These are phyloP conservation scores for Pythium plurisporium DNA, from an alignment of 352 stramenopile species.

Conservation along the genomic window DNA sequence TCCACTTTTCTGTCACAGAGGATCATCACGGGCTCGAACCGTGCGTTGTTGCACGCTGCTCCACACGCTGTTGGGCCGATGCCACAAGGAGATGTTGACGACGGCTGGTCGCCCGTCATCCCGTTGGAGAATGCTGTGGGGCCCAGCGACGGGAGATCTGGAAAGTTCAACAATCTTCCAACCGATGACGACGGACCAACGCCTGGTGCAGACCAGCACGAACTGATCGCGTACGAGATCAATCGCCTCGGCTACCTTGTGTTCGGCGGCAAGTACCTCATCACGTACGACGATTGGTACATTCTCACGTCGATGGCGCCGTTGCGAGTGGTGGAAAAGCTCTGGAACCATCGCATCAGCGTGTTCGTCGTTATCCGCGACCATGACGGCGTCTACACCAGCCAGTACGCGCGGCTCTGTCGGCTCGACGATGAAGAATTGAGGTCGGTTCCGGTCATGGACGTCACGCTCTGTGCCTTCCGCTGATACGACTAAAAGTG, in stretches of 20 bases:
- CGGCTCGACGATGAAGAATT: conserved; percentile 4
- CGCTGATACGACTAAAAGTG: too few relatives aligned
- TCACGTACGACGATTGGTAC: conserved; percentile 24
- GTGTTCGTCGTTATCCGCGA: conserved; percentile 14
- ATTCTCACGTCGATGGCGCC: conserved; percentile 19
- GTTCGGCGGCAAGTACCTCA: conserved; percentile 17
- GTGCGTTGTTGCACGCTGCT: too few relatives aligned
- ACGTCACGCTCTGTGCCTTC: conserved; percentile 9
- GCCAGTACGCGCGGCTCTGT: background rate
- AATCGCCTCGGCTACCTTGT: conserved; percentile 17
- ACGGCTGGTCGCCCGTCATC: background rate
- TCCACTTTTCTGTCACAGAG: too few relatives aligned
- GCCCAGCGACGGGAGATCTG: background rate
- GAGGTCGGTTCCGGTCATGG: background rate
- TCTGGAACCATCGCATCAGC: conserved; percentile 22
- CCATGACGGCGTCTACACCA: background rate
- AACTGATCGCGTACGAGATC: conserved; percentile 17
- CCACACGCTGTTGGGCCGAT: too few relatives aligned
- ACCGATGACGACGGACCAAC: background rate
- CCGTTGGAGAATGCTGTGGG: background rate
- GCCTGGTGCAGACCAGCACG: background rate
- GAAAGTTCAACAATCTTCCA: background rate
- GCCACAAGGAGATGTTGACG: too few relatives aligned
- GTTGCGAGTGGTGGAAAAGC: conserved; percentile 10
- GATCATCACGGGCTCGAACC: too few relatives aligned